phyloP scores from a whole-genome alignment of 1,284 basidiomycete genomes.

The Apiotrichum montevideense region DNA sequence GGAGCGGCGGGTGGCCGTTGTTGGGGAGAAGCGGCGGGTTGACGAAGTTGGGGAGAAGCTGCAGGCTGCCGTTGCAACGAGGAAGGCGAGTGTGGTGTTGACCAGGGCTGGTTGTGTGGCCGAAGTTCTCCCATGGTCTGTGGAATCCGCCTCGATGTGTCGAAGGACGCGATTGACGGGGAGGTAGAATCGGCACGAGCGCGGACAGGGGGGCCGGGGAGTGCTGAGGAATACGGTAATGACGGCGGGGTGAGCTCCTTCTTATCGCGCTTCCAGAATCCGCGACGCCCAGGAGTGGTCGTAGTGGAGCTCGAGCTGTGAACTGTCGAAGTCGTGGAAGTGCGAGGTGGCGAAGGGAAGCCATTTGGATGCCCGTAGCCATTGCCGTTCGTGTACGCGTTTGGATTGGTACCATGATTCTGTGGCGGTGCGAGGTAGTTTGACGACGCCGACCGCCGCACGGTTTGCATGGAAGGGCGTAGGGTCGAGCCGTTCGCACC shows the following conservation, averaged over 20 bases:
- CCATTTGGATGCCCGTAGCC: neutral
- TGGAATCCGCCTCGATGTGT: too few relatives aligned
- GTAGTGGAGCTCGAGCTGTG: neutral
- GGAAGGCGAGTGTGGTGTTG: neutral
- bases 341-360: neutral
- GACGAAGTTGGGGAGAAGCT: neutral
- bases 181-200: neutral
- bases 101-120: neutral
- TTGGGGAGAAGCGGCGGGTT: neutral
- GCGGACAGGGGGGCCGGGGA: neutral
- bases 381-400: neutral
- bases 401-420: neutral
- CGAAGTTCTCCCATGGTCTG: neutral
- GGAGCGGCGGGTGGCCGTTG: too few relatives aligned
- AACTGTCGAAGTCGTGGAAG: neutral
- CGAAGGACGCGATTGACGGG: neutral
- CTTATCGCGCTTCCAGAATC: neutral
- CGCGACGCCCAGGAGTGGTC: neutral
- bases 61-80: neutral
- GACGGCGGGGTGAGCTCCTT: neutral
- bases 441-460: conserved; percentile 1
- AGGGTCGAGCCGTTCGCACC: too few relatives aligned
- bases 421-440: neutral
- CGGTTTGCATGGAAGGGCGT: neutral
- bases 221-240: neutral